A percentile compares a stretch with the other conserved stretches of the same genome.
These are phyloP conservation scores for Bretschneidera sinensis DNA, from an alignment of 345 rosid species.

Conservation along the genomic window DNA sequence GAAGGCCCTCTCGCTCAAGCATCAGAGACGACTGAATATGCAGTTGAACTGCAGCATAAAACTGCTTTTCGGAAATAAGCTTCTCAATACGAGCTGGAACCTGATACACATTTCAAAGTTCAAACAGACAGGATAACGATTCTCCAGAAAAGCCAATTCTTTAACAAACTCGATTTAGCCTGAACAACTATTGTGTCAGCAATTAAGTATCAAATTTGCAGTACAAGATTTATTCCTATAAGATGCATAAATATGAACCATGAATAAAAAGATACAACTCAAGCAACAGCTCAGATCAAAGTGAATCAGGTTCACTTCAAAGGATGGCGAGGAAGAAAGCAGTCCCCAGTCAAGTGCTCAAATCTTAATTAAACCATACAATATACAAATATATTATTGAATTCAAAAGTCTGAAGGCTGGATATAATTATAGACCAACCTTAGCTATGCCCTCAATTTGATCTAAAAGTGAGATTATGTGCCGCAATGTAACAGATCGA, in stretches of 20 bases:
- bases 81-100: conserved; percentile 87
- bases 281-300: neutral
- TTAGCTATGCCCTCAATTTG: conserved; percentile 98
- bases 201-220: neutral
- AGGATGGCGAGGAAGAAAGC: neutral
- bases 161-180: neutral
- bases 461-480: conserved; percentile 86
- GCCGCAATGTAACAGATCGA: conserved; percentile 97
- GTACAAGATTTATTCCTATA: no score
- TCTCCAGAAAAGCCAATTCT: neutral
- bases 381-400: neutral
- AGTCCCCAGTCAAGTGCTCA: neutral
- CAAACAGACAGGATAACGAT: conserved; percentile 5
- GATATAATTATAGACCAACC: conserved; percentile 43
- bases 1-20: conserved; percentile 99
- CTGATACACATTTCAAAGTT: conserved; percentile 45
- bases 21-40: conserved; percentile 74
- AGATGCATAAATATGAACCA: no score
- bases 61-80: conserved; percentile 81
- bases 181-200: neutral
- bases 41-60: conserved; percentile 87
- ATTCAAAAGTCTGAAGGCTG: conserved; percentile 8
- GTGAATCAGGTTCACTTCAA: neutral
- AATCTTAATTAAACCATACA: neutral
- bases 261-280: no score